Base-by-base conservation (phyloP, 2,329 filamentous ascomycete genomes). In the Myriosclerotinia duriaeana region DNA sequence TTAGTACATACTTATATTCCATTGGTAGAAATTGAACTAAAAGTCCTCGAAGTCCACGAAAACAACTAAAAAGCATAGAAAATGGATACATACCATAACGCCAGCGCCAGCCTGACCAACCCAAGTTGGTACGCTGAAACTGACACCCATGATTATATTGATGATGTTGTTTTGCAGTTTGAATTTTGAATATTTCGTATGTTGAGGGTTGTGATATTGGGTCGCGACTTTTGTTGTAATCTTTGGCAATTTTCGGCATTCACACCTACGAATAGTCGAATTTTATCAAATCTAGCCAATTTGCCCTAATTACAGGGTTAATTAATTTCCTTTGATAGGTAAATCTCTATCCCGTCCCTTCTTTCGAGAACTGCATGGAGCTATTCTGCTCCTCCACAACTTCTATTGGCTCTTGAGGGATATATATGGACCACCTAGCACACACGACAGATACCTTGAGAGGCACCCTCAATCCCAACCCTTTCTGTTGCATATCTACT, bases 121-220 rank as follows among this genome's bases (percentile, higher is more conserved):
- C 17, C 40, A 46, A 4, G 3, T 0, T 1, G 30, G 26, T n/a
- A 1, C 1, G 5, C 15, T 20, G 0, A 20, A 14, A 1, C 34
- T n/a, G 9, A 26, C 22, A 2, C 2, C 15, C 55, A 59, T 59
- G 1, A 14, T 4, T 11, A 2, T n/a, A 34, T 5, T 34, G 9
- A 22, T 2, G 6, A 0, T 20, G 14, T 5, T 2, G 1, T 20
- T 5, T 14, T 4, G 4, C 4, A 2, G 2, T 1, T 30, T 58
- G 17, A 0, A 0, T 0, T 44, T 58, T 7, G 15, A 34, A n/a
- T 46, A 46, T 12, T 17, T 4, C 8, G 11, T 40, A 46, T 36
- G 44, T 22, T 15, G 40, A 11, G 14, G 54, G 12, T 42, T 56
- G 15, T 26, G 46, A 50, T 11, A 0, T 58, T 30, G 7, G 20